Conservation (phyloP, 2,329 filamentous ascomycete species). For the Arachnomyces sp. region DNA sequence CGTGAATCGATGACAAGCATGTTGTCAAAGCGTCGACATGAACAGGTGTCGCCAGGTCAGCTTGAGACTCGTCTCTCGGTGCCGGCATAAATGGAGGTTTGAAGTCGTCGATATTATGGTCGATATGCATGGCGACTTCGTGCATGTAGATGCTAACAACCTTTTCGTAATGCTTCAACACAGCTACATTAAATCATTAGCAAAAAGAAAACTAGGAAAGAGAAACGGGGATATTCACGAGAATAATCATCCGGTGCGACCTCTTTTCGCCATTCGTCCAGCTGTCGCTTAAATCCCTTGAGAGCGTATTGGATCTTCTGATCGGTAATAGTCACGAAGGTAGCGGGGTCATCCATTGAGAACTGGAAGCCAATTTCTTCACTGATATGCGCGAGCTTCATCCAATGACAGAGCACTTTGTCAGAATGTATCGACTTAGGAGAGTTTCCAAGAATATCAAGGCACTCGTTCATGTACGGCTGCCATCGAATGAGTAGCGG, state of each 20-base stretch:
- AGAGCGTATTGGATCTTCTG: slow-evolving; percentile 58
- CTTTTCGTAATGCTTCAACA: slow-evolving; percentile 56
- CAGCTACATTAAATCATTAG: slow-evolving; percentile 37
- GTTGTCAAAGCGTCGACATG: slow-evolving; percentile 61
- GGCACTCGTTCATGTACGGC: slow-evolving; percentile 56
- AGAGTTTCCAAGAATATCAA: slow-evolving; percentile 50
- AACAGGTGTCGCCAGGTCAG: slow-evolving; percentile 43
- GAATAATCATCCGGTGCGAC: slow-evolving; percentile 48
- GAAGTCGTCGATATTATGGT: slow-evolving; percentile 51
- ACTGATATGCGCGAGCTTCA: slow-evolving; percentile 53
- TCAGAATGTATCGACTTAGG: slow-evolving; percentile 52
- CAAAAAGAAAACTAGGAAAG: not conserved
- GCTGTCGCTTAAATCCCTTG: slow-evolving; percentile 56
- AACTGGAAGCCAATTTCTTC: slow-evolving; percentile 64
- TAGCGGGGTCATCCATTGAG: slow-evolving; percentile 56
- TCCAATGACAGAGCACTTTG: slow-evolving; percentile 48
- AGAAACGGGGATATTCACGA: slow-evolving; percentile 40
- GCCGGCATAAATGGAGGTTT: slow-evolving; percentile 37
- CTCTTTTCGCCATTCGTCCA: slow-evolving; percentile 53
- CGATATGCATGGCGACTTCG: slow-evolving; percentile 63
- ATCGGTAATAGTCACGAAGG: slow-evolving; percentile 50
- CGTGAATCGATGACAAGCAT: slow-evolving; percentile 61
- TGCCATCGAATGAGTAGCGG: slow-evolving; percentile 54
- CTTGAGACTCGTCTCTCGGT: slow-evolving; percentile 31
- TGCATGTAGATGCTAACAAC: slow-evolving; percentile 66